phyloP scores from a whole-genome alignment of 202 grass and related monocot species.

The Elaeis oleifera region DNA sequence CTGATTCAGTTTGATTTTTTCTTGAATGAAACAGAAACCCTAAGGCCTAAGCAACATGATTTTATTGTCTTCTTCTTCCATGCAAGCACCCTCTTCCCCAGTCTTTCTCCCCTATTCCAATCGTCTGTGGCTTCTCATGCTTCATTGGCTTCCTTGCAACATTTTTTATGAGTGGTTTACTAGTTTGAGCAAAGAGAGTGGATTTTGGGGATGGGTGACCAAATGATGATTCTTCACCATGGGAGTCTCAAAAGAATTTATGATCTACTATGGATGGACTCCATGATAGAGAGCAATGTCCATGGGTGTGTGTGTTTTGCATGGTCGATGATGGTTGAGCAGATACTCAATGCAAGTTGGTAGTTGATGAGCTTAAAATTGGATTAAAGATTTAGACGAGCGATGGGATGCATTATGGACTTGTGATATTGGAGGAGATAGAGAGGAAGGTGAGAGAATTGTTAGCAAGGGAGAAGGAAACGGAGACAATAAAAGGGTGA shows the following conservation, averaged over 20 bases:
- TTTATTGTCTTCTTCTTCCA: too few species aligned
- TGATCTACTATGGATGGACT: constrained; percentile 56
- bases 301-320: constrained; percentile 30
- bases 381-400: constrained; percentile 25
- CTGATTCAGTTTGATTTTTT: too few species aligned
- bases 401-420: neutral
- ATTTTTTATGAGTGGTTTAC: too few species aligned
- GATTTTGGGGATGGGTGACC: constrained; percentile 25
- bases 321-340: constrained; percentile 33
- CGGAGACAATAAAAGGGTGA: neutral
- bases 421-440: constrained; percentile 25
- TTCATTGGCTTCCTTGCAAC: too few species aligned
- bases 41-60: too few species aligned
- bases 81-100: too few species aligned
- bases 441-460: constrained; percentile 18
- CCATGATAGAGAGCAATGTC: constrained; percentile 33
- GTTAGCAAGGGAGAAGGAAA: constrained; percentile 24
- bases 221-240: constrained; percentile 23
- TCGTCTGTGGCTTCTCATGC: too few species aligned
- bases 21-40: too few species aligned
- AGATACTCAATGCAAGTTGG: constrained; percentile 40
- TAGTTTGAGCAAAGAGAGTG: neutral
- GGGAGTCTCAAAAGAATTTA: constrained; percentile 19
- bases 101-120: too few species aligned
- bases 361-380: constrained; percentile 24